Evolutionary conservation across 75 land plant genomes (phyloP), one percentile per base, ranked within the genome.

Genomic region (Pseudotsuga menziesii): DNA sequence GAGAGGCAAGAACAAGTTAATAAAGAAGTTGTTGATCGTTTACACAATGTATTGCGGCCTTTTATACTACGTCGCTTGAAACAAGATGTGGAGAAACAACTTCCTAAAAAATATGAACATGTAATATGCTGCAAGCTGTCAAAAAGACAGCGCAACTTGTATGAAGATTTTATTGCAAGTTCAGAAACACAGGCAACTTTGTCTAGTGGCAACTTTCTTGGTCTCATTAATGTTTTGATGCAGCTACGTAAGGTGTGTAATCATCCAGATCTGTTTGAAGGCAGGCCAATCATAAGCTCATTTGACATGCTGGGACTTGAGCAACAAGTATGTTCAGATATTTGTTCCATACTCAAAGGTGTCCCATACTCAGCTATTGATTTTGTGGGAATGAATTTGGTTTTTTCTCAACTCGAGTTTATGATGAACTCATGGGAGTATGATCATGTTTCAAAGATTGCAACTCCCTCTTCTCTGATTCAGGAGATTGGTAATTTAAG

Each of bases 191-290:
- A 97, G 83, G 98, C 96, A 77, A 97, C 99, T 55, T 79, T 97
- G 62, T 87, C 96, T 15, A 95, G 92, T 85, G 83, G 92, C 58
- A 97, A 95, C 56, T 97, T 92, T 78, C 90, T 97, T 82, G 98
- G 94, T 12, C 86, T 97, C 83, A 93, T 97, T 36, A 95, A 92
- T 85, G 91, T 97, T 25, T 89, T 97, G 69, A 97, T 97, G 99
- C 99, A 97, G 77, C 89, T 97, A 62, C 88, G 99, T 11, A 97
- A 97, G 83, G 99, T 95, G 59, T 97, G 99, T 81, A 97, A 97
- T 82, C 99, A 97, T 87, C 99, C 99, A 36, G 99, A 97, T 82
- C 78, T 97, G 29, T 97, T 97, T 88, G 99, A 97, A 82, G 95
- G 99, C 23, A 90, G 99, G 58, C 99, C 99, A 72, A 97, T 97